Conservation (phyloP, 805 yeast genomes). For the Suhomyces pyralidae region DNA sequence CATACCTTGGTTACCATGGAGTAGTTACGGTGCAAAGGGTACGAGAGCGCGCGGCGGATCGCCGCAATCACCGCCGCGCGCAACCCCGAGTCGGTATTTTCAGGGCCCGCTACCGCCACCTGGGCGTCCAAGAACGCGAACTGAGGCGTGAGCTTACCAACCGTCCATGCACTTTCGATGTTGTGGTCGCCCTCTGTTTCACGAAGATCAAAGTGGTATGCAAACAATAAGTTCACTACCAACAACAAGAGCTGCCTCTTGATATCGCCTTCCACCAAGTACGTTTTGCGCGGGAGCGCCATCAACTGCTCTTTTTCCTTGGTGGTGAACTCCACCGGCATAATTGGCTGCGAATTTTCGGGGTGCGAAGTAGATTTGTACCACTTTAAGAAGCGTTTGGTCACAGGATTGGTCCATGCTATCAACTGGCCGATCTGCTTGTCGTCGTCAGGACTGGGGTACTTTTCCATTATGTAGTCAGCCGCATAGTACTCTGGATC, state of each 20-base stretch:
- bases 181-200: constrained; percentile 69
- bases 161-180: constrained; percentile 90
- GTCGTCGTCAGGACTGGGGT: constrained; percentile 55
- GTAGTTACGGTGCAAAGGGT: constrained; percentile 76
- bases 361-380: constrained; percentile 31
- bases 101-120: constrained; percentile 31
- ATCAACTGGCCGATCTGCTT: constrained; percentile 43
- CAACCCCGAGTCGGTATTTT: constrained; percentile 36
- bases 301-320: constrained; percentile 67
- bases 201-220: constrained; percentile 70
- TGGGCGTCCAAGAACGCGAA: constrained; percentile 67
- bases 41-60: constrained; percentile 69
- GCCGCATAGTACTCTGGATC: constrained; percentile 88
- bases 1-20: constrained; percentile 59
- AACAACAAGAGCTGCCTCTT: constrained; percentile 53
- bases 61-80: constrained; percentile 57
- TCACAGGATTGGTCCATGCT: constrained; percentile 51
- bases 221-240: constrained; percentile 65
- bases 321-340: constrained; percentile 53
- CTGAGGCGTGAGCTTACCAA: constrained; percentile 84
- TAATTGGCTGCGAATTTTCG: constrained; percentile 16
- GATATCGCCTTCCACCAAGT: constrained; percentile 53
- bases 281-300: constrained; percentile 61
- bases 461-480: constrained; percentile 64
- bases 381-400: constrained; percentile 46